Percentiles rank a stretch among this genome's conserved stretches.
Evolutionary conservation across 1,284 basidiomycete species (phyloP).

Genomic region (Tetrapyrgos nigripes): DNA sequence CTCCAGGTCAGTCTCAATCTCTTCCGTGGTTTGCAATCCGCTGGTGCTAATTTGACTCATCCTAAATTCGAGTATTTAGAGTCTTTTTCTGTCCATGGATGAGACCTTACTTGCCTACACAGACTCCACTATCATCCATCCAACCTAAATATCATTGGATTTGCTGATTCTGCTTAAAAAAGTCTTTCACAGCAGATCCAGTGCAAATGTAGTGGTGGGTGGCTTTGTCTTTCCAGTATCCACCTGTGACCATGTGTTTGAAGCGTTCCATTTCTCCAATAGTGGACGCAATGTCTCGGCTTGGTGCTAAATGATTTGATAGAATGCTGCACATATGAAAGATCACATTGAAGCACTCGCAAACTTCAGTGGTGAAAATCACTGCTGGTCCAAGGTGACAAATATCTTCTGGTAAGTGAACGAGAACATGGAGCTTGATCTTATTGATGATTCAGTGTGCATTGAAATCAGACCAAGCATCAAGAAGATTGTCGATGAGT

Average conservation of each 20-base stretch:
- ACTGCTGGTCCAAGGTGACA: slow-evolving; percentile 39
- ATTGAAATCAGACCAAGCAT: slow-evolving; percentile 32
- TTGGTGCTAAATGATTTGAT: slow-evolving; percentile 44
- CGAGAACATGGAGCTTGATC: slow-evolving; percentile 42
- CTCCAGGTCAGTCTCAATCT: no score
- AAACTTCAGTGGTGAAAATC: slow-evolving; percentile 37
- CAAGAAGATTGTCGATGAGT: slow-evolving; percentile 40
- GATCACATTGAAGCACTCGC: slow-evolving; percentile 43
- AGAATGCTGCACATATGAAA: slow-evolving; percentile 40
- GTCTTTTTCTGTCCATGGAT: no score
- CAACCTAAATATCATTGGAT: slow-evolving; percentile 14
- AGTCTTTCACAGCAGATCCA: slow-evolving; percentile 19
- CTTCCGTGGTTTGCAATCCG: no score
- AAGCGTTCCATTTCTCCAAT: slow-evolving; percentile 33
- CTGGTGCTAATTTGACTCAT: no score
- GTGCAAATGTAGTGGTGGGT: slow-evolving; percentile 21
- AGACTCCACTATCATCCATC: background rate
- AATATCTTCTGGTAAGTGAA: slow-evolving; percentile 40
- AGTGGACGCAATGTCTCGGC: slow-evolving; percentile 41
- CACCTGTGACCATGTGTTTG: slow-evolving; percentile 35
- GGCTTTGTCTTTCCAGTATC: slow-evolving; percentile 27
- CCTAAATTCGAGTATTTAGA: no score
- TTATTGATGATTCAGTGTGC: slow-evolving; percentile 40
- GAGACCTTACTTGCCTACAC: no score
- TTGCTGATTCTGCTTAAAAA: slow-evolving; percentile 11